These are phyloP conservation scores for Kregervanrija pseudodelftensis DNA, from an alignment of 805 yeast species.

Conservation along the genomic window DNA sequence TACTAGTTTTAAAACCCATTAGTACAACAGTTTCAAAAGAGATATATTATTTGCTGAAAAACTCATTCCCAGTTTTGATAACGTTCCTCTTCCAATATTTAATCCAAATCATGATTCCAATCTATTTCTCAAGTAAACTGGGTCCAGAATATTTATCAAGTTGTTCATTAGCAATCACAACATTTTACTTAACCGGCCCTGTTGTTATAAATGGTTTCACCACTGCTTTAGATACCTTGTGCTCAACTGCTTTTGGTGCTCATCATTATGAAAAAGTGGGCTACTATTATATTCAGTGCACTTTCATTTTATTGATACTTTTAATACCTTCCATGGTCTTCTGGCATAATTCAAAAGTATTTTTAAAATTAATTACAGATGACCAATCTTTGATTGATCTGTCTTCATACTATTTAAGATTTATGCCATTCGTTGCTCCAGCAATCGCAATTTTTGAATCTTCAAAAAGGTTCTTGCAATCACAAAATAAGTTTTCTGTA, in stretches of 20 bases:
- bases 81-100: conserved; percentile 65
- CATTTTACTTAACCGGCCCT: conserved; percentile 67
- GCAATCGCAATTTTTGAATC: conserved; percentile 63
- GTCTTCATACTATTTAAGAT: conserved; percentile 47
- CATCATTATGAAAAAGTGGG: conserved; percentile 58
- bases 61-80: conserved; percentile 50
- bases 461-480: conserved; percentile 64
- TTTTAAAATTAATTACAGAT: conserved; percentile 35
- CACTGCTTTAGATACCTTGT: conserved; percentile 67
- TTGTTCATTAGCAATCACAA: conserved; percentile 62
- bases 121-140: conserved; percentile 61
- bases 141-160: conserved; percentile 67
- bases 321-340: conserved; percentile 48
- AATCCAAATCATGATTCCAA: conserved; percentile 64
- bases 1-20: conserved; percentile 3
- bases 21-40: conserved; percentile 15
- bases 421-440: conserved; percentile 55
- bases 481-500: conserved; percentile 71
- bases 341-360: conserved; percentile 49
- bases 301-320: conserved; percentile 39
- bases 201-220: conserved; percentile 69
- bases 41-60: conserved; percentile 24
- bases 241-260: conserved; percentile 72
- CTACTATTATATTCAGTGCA: conserved; percentile 57
- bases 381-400: conserved; percentile 35